Evolutionary conservation across 1,284 basidiomycete species (phyloP).

Genomic region (Inonotus hispidus): DNA sequence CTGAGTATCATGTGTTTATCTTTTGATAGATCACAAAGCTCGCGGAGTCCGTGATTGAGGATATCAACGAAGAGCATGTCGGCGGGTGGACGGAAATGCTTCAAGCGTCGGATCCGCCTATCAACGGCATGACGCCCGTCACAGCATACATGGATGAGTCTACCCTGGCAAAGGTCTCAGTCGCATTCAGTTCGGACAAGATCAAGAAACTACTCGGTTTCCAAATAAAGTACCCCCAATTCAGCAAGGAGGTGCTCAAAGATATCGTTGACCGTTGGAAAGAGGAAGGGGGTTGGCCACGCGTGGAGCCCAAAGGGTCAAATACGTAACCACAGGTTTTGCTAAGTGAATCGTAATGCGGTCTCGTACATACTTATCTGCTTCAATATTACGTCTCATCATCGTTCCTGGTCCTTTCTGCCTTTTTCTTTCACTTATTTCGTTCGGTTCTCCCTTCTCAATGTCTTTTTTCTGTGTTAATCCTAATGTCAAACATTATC

Average conservation of each 20-base stretch:
- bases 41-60: slow-evolving; percentile 66
- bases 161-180: slow-evolving; percentile 57
- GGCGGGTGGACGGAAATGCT: slow-evolving; percentile 85
- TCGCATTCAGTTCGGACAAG: slow-evolving; percentile 64
- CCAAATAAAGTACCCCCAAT: slow-evolving; percentile 55
- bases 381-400: slow-evolving; percentile 1
- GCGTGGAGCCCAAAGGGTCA: slow-evolving; percentile 23
- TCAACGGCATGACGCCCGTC: slow-evolving; percentile 64
- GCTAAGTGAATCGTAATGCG: background rate
- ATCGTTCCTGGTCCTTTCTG: background rate
- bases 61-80: slow-evolving; percentile 86
- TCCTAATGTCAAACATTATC: background rate
- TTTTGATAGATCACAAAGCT: slow-evolving; percentile 40
- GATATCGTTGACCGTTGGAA: slow-evolving; percentile 79
- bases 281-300: slow-evolving; percentile 70
- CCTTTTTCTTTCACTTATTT: background rate
- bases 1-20: slow-evolving; percentile 15
- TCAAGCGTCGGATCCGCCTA: slow-evolving; percentile 64
- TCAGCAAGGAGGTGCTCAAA: slow-evolving; percentile 59
- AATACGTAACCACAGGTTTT: background rate
- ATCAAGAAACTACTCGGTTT: slow-evolving; percentile 74
- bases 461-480: background rate
- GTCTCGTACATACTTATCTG: slow-evolving; percentile 1
- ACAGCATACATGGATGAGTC: slow-evolving; percentile 81
- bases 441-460: background rate